phyloP scores from a whole-genome alignment of 2,329 filamentous ascomycete genomes.

The Pseudocercospora macadamiae region DNA sequence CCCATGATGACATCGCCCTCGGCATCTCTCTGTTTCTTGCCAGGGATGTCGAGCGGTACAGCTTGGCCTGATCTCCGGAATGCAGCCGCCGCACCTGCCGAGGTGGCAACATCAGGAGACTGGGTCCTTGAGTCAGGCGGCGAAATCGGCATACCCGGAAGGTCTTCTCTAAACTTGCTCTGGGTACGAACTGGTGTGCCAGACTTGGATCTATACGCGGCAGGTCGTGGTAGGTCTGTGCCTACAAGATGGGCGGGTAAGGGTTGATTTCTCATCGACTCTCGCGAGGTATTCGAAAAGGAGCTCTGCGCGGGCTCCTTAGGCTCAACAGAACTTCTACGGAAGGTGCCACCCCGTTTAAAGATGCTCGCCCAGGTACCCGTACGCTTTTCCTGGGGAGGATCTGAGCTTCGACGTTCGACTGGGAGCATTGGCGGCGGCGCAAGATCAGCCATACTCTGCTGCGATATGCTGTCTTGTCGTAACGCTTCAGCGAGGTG shows the following conservation, averaged over 20 bases:
- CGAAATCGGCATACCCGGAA: slow-evolving; percentile 84
- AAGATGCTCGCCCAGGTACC: slow-evolving; percentile 74
- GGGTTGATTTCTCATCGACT: slow-evolving; percentile 71
- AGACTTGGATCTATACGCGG: slow-evolving; percentile 51
- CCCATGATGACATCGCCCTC: slow-evolving; percentile 19
- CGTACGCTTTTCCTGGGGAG: slow-evolving; percentile 50
- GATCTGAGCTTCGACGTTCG: slow-evolving; percentile 42
- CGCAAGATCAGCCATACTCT: slow-evolving; percentile 26
- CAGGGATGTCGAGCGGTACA: slow-evolving; percentile 24
- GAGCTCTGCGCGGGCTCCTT: slow-evolving; percentile 65
- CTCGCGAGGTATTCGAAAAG: slow-evolving; percentile 87
- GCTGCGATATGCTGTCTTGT: slow-evolving; percentile 23
- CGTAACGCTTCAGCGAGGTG: slow-evolving; percentile 23
- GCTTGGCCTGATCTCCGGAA: slow-evolving; percentile 37
- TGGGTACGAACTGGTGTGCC: slow-evolving; percentile 75
- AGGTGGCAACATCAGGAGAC: slow-evolving; percentile 68
- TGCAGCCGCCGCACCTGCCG: slow-evolving; percentile 44
- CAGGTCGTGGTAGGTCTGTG: slow-evolving; percentile 36
- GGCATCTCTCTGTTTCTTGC: slow-evolving; percentile 14
- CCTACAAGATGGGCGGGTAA: slow-evolving; percentile 54
- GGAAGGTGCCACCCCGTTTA: slow-evolving; percentile 57
- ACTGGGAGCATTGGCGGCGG: slow-evolving; percentile 33
- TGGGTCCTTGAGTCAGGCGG: slow-evolving; percentile 80
- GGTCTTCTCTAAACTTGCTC: slow-evolving; percentile 89
- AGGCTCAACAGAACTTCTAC: slow-evolving; percentile 49